A percentile compares a stretch with the other conserved stretches of the same genome.
Evolutionary conservation across 1,139 yeast species (phyloP).

Genomic region (Geotrichum phurueaensis): DNA sequence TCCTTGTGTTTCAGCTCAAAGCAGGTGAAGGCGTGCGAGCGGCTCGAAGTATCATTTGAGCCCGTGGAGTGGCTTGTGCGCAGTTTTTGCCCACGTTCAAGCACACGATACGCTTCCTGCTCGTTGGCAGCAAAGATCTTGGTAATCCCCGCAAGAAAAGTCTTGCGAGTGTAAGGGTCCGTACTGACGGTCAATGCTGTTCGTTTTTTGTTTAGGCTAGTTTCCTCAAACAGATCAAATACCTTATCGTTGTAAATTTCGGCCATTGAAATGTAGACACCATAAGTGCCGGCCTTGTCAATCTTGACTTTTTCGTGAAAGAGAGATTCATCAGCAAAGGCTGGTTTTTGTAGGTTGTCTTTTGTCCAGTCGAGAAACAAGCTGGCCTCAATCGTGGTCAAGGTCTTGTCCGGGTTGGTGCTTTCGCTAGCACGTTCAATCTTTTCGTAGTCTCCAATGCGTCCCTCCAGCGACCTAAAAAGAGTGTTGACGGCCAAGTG

Average conservation of each 20-base stretch:
- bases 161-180: slow-evolving; percentile 25
- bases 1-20: slow-evolving; percentile 32
- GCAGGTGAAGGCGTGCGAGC: slow-evolving; percentile 40
- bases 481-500: slow-evolving; percentile 37
- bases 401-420: slow-evolving; percentile 26
- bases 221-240: slow-evolving; percentile 20
- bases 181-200: slow-evolving; percentile 25
- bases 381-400: slow-evolving; percentile 37
- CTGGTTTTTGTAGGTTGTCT: slow-evolving; percentile 9
- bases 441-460: slow-evolving; percentile 39
- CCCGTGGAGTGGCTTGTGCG: slow-evolving; percentile 35
- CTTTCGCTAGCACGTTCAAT: slow-evolving; percentile 26
- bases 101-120: slow-evolving; percentile 29
- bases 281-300: slow-evolving; percentile 25
- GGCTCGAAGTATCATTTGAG: slow-evolving; percentile 32
- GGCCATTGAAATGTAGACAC: slow-evolving; percentile 33
- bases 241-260: slow-evolving; percentile 36
- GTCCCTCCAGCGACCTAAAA: slow-evolving; percentile 42
- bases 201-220: slow-evolving; percentile 14
- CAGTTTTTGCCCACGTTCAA: slow-evolving; percentile 29
- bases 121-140: slow-evolving; percentile 29
- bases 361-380: slow-evolving; percentile 31
- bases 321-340: slow-evolving; percentile 17
- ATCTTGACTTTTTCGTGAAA: slow-evolving; percentile 19
- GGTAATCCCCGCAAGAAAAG: slow-evolving; percentile 25